phyloP scores from a whole-genome alignment of 805 yeast species.

The Wickerhamomyces canadensis region DNA sequence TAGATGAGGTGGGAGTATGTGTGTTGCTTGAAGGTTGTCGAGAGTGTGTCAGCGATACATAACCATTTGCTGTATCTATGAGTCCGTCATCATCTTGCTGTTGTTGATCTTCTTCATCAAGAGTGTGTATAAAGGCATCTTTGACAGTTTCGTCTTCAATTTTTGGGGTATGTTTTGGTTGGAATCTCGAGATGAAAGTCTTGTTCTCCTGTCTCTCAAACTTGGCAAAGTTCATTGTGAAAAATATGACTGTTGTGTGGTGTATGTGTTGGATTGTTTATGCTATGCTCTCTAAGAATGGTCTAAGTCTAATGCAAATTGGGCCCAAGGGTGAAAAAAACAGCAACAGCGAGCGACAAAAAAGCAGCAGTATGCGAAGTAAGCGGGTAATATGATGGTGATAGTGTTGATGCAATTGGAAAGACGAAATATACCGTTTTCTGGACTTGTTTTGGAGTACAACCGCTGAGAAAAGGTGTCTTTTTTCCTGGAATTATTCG shows the following conservation, averaged over 20 bases:
- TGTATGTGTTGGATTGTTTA: background rate
- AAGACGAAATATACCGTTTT: too few relatives aligned
- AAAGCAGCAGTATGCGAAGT: too few relatives aligned
- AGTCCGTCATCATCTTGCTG: background rate
- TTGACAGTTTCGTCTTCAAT: too few relatives aligned
- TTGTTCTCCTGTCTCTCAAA: background rate
- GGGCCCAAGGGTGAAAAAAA: too few relatives aligned
- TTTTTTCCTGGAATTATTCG: too few relatives aligned
- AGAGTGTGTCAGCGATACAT: background rate
- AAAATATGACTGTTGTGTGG: background rate
- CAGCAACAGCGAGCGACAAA: too few relatives aligned
- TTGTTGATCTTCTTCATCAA: background rate
- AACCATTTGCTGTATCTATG: background rate
- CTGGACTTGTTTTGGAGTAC: too few relatives aligned
- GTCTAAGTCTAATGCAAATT: too few relatives aligned
- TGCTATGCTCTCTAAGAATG: too few relatives aligned
- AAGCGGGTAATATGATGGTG: too few relatives aligned
- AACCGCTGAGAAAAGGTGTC: too few relatives aligned
- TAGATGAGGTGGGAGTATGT: background rate
- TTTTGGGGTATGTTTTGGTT: background rate
- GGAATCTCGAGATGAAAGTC: background rate
- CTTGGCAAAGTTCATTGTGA: conserved; percentile 1
- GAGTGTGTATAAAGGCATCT: background rate
- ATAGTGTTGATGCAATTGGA: too few relatives aligned
- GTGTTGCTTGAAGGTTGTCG: background rate